Evolutionary conservation across 129 eudicot species (phyloP).

Genomic region (Tagetes patula): DNA sequence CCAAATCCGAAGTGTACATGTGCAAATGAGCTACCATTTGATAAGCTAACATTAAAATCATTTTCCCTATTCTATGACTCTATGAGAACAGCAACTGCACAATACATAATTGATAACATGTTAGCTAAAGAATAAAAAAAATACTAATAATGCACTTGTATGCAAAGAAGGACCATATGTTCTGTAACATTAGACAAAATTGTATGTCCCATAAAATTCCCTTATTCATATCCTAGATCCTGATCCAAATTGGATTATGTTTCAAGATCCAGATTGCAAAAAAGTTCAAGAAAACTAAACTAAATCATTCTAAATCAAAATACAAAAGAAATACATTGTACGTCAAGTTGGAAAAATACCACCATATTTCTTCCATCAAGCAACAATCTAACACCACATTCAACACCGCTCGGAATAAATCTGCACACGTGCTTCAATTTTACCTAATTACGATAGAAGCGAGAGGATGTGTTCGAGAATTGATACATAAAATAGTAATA

Average conservation of each 20-base stretch:
- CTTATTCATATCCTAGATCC: slow-evolving; percentile 94
- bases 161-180: slow-evolving; percentile 94
- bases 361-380: slow-evolving; percentile 91
- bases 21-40: slow-evolving; percentile 48
- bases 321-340: neutral
- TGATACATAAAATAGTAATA: too few relatives aligned
- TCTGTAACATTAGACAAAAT: slow-evolving; percentile 82
- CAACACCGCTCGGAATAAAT: slow-evolving; percentile 81
- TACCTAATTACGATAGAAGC: too few relatives aligned
- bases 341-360: slow-evolving; percentile 42
- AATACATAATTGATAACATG: slow-evolving; percentile 5
- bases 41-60: slow-evolving; percentile 83
- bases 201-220: slow-evolving; percentile 95
- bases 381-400: slow-evolving; percentile 76
- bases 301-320: neutral
- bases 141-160: slow-evolving; percentile 58
- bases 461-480: too few relatives aligned
- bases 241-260: slow-evolving; percentile 30
- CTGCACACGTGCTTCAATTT: slow-evolving; percentile 76
- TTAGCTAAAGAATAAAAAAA: slow-evolving; percentile 3
- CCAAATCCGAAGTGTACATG: neutral
- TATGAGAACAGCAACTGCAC: slow-evolving; percentile 51
- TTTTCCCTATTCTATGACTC: too few relatives aligned
- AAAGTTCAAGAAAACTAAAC: slow-evolving; percentile 7
- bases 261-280: neutral